Base-by-base conservation (phyloP, 2,329 filamentous ascomycete species). In the Sporothrix sp. region DNA sequence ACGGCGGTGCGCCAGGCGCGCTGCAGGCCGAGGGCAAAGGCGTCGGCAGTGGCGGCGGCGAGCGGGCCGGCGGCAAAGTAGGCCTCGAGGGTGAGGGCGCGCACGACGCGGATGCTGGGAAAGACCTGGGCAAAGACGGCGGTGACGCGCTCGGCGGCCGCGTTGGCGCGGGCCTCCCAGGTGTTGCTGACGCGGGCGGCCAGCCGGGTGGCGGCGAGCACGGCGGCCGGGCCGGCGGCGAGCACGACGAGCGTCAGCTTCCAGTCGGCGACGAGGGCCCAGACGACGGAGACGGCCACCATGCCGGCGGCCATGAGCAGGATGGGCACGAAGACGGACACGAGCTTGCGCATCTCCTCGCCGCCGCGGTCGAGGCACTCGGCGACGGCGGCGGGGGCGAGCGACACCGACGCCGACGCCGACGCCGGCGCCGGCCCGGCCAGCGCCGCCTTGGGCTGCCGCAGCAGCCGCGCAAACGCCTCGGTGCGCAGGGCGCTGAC, bases 341-440 rank as follows among this genome's bases (percentile, higher is more conserved):
- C 73, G 0, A 97, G 69, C 58, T 87, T 89, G 8, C 86, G 78
- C 78, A 93, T 90, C 62, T 95, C 88, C 62, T 97, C 89, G 0
- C 84, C 85, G 59, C 87, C 86, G 14, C 84, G 78, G 59, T 95
- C 87, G 0, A 97, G 74, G 39, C 77, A 84, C 54, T 87, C 81
- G 1, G 75, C 80, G 37, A 97, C 72, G 2, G 74, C 72, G 1
- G 73, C 71, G 0, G 84, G 30, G 5, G 33, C 25, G 16, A 33
- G 23, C n/a, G 28, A 4, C 7, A n/a, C 13, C 3, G 39, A 9
- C 18, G 28, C 20, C 36, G 33, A 39, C 28, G 28, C 16, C 18
- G 42, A 25, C 38, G 38, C 4, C 38, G 38, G 7, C 25, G 25
- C 23, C 8, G 23, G 95, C 83, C 89, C 97, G 4, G 75, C 66